Evolutionary conservation across 257 asterid species (phyloP), one percentile per base, ranked within the genome.

Genomic region (Plantago major): DNA sequence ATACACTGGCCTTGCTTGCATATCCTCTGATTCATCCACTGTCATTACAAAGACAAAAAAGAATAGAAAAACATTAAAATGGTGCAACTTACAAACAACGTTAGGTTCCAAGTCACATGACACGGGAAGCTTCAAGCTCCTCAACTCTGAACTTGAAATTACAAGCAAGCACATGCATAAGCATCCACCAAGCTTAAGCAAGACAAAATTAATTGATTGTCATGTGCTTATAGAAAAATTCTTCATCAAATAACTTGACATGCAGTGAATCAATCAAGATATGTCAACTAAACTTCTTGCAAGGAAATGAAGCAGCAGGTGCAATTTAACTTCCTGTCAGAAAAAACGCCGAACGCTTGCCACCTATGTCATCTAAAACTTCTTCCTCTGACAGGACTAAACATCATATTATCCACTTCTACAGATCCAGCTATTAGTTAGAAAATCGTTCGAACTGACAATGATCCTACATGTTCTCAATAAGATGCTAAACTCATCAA

Each of bases 1-100:
- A 78, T 93, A 93, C 66, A 93, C 97, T 9, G 97, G 99, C 54
- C 74, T 77, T 5, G 97, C 90, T 82, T 87, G 88, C 86, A 89
- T 81, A 64, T 84, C 95, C 62, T 84, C 95, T 10, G 84, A 73
- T 71, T 71, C 97, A 52, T 89, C 99, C 69, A 81, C 99, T 89
- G 84, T 72, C 75, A 77, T 67, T 63, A 70, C 57, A 68, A 69
- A 70, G 38, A 55, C 52, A 73, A 42, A 64, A 53, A 18, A 42
- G 14, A 28, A 42, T 19, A 12, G 6, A 43, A 15, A 61, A 45
- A 53, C 18, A 49, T 10, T 15, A 46, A 13, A 63, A 3, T 10
- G 13, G 18, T 22, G 26, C 26, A 2, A 11, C 57, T 47, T 46
- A 42, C 17, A 28, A 45, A 65, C 40, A 63, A 53, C 15, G 28